Evolutionary conservation across 306 rosid genomes (phyloP), one percentile per base, ranked within the genome.

Genomic region (Astragalus glycyphyllos): DNA sequence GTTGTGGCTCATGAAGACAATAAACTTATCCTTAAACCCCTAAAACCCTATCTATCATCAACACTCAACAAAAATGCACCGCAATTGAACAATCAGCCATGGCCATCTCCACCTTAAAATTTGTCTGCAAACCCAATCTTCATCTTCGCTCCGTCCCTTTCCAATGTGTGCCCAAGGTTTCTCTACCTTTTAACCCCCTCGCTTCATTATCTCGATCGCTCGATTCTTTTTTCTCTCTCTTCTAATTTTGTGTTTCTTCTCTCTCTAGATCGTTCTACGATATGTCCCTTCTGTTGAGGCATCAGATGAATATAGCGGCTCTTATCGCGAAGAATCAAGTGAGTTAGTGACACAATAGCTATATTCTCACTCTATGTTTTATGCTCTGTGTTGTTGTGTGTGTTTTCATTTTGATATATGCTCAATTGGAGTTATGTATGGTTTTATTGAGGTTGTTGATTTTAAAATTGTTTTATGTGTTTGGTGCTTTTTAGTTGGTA

Each of bases 161-260:
- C 60, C 83, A 71, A 42, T 83, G 88, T 79, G 55, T 86, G 12
- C 82, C 76, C 80, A 84, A 79, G 84, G 92, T 80, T 4, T 53
- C 32, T 7, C 31, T 6, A 58, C 7, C 1, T 48, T 34, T 35
- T 7, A 29, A 53, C 45, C 11, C 3, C 14, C 8, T 3, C n/a
- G n/a, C 3, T 8, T 11, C 6, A 16, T 0, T 5, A 5, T 35
- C 6, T 35, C 13, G 11, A 15, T 13, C 4, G 15, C 34, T 0
- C 11, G 2, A 4, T 53, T 45, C 51, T 32, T 68, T 38, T 17
- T 58, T 32, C 46, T n/a, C 46, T n/a, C 66, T 48, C 9, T 12
- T 17, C 8, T 11, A 11, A 48, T 53, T 32, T 50, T n/a, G 2
- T 7, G 3, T 5, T 20, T 16, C 5, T 2, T 53, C 1, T 4